A percentile compares a stretch with the other conserved stretches of the same genome.
phyloP scores from a whole-genome alignment of 805 yeast species.

The Candida silvicultrix region DNA sequence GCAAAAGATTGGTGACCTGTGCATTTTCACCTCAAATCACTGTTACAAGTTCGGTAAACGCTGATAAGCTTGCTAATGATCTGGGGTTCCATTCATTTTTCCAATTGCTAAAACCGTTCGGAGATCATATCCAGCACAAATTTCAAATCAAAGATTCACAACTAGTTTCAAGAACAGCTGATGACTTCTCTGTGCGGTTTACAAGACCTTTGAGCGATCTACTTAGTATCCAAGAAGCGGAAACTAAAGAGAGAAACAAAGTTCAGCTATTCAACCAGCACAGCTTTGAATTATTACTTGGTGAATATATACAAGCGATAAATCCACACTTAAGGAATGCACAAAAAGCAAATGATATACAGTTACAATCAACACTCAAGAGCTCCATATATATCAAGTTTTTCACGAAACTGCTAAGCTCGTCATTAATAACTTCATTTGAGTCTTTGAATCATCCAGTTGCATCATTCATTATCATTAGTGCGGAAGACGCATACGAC shows the following conservation, averaged over 20 bases:
- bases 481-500: conserved; percentile 46
- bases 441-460: conserved; percentile 88
- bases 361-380: conserved; percentile 27
- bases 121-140: conserved; percentile 42
- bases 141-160: conserved; percentile 47
- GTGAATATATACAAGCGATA: conserved; percentile 24
- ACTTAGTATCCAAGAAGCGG: conserved; percentile 21
- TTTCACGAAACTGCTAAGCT: conserved; percentile 51
- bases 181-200: conserved; percentile 54
- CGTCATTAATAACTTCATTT: conserved; percentile 60
- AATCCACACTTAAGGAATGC: conserved; percentile 14
- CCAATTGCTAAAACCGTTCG: conserved; percentile 47
- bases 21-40: conserved; percentile 49
- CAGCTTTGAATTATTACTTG: conserved; percentile 30
- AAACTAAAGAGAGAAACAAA: conserved; percentile 17
- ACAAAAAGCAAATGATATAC: conserved; percentile 9
- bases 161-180: conserved; percentile 39
- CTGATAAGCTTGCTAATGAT: conserved; percentile 36
- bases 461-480: conserved; percentile 61
- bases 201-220: conserved; percentile 31
- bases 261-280: conserved; percentile 27
- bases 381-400: conserved; percentile 50
- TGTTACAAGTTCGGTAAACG: conserved; percentile 39
- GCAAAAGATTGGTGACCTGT: conserved; percentile 24
- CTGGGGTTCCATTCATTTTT: conserved; percentile 38